Evolutionary conservation across 108 stramenopile species (phyloP).

Genomic region (Cyclostephanos tholiformis): DNA sequence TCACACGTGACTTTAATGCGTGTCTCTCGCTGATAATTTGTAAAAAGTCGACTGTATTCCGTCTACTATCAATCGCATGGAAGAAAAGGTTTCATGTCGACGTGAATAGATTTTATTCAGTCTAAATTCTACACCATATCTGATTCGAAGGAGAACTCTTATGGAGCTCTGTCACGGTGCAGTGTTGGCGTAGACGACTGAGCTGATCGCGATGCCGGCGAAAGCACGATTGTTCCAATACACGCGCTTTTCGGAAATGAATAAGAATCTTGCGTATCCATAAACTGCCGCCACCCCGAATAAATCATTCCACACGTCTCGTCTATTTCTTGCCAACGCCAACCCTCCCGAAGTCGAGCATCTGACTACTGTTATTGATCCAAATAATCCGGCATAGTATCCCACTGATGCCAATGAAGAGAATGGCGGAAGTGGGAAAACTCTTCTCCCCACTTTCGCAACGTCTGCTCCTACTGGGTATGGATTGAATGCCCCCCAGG

Average conservation of each 20-base stretch:
- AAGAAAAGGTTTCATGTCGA: no score
- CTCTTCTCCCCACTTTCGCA: conserved; percentile 15
- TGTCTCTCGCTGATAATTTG: no score
- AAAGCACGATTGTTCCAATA: conserved; percentile 41
- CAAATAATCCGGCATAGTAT: conserved; percentile 30
- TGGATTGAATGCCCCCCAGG: conserved; percentile 43
- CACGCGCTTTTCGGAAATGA: conserved; percentile 21
- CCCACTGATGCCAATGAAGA: conserved; percentile 36
- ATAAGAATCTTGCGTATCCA: conserved; percentile 15
- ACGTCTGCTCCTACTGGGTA: conserved; percentile 21
- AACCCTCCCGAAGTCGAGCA: conserved; percentile 29
- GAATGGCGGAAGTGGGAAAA: conserved; percentile 32
- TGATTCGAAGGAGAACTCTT: neutral
- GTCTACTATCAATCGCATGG: no score
- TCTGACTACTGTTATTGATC: conserved; percentile 24
- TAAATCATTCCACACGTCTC: conserved; percentile 32
- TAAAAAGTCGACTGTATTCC: no score
- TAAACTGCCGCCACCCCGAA: conserved; percentile 19
- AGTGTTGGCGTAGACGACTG: conserved; percentile 35
- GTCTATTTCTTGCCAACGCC: conserved; percentile 18
- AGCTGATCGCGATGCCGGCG: conserved; percentile 19
- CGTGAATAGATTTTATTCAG: no score
- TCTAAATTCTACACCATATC: neutral
- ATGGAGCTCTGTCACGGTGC: conserved; percentile 2
- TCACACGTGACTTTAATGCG: neutral